phyloP scores from a whole-genome alignment of 2,329 filamentous ascomycete species.

The Sporothrix brunneoviolacea region DNA sequence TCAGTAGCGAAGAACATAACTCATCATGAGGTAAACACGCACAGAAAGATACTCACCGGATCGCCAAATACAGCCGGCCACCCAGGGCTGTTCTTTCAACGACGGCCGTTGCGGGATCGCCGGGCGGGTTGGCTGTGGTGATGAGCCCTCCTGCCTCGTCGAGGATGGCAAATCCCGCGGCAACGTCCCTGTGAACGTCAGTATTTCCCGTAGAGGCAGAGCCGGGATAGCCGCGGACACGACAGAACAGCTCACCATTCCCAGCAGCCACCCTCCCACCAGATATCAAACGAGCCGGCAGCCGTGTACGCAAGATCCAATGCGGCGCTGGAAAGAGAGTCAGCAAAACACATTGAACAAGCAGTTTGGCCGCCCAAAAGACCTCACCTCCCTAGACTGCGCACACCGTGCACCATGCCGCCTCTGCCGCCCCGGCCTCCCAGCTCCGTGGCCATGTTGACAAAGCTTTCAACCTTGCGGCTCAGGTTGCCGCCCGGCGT shows the following conservation, averaged over 20 bases:
- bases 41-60: too few relatives aligned
- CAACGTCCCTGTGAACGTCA: too few relatives aligned
- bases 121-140: slow-evolving; percentile 66
- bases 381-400: slow-evolving; percentile 68
- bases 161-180: slow-evolving; percentile 66
- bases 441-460: slow-evolving; percentile 66
- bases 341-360: too few relatives aligned
- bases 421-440: slow-evolving; percentile 58
- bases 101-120: slow-evolving; percentile 44
- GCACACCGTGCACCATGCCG: slow-evolving; percentile 72
- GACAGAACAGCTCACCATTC: slow-evolving; percentile 70
- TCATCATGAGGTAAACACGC: too few relatives aligned
- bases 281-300: slow-evolving; percentile 70
- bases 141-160: slow-evolving; percentile 67
- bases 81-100: slow-evolving; percentile 58
- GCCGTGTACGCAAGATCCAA: slow-evolving; percentile 69
- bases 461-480: slow-evolving; percentile 66
- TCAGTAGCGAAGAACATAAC: too few relatives aligned
- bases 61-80: slow-evolving; percentile 63
- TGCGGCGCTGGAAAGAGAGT: slow-evolving; percentile 65
- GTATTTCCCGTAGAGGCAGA: too few relatives aligned
- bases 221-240: neutral
- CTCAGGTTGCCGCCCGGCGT: slow-evolving; percentile 59
- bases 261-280: slow-evolving; percentile 80
- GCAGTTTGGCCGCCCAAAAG: too few relatives aligned